Conservation (phyloP, 805 yeast genomes). For the Debaryomyces maramus region DNA sequence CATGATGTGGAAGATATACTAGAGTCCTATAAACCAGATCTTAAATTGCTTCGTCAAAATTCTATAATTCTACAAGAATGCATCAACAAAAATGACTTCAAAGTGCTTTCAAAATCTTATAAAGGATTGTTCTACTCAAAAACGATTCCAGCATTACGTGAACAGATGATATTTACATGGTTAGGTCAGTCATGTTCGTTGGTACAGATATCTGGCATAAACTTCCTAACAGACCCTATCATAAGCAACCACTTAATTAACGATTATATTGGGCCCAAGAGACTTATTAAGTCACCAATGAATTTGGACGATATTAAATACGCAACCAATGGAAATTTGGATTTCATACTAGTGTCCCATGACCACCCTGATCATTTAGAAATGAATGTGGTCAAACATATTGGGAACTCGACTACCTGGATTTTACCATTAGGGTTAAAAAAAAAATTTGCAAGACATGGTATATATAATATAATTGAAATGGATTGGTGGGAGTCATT, state of each 20-base stretch:
- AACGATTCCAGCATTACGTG: conserved; percentile 32
- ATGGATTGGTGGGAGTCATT: conserved; percentile 88
- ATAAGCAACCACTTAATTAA: conserved; percentile 65
- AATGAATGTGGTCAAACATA: conserved; percentile 48
- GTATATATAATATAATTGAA: conserved; percentile 65
- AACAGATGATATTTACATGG: conserved; percentile 78
- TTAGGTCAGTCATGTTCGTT: conserved; percentile 87
- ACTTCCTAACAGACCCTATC: conserved; percentile 83
- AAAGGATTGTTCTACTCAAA: conserved; percentile 4
- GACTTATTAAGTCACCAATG: conserved; percentile 81
- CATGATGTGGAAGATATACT: conserved; percentile 53
- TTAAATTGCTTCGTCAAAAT: conserved; percentile 42
- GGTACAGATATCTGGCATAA: conserved; percentile 68
- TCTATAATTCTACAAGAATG: conserved; percentile 30
- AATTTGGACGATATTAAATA: conserved; percentile 50
- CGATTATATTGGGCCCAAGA: conserved; percentile 72
- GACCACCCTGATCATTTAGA: conserved; percentile 97
- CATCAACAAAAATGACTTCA: conserved; percentile 18
- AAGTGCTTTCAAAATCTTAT: conserved; percentile 10
- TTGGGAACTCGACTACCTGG: conserved; percentile 70
- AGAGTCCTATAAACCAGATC: conserved; percentile 60
- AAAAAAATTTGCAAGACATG: conserved; percentile 54
- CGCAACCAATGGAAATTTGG: conserved; percentile 56
- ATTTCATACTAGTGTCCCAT: conserved; percentile 80
- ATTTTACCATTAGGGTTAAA: conserved; percentile 83